Conservation (phyloP, 768 basidiomycete species). For the Phallus indusiatus region DNA sequence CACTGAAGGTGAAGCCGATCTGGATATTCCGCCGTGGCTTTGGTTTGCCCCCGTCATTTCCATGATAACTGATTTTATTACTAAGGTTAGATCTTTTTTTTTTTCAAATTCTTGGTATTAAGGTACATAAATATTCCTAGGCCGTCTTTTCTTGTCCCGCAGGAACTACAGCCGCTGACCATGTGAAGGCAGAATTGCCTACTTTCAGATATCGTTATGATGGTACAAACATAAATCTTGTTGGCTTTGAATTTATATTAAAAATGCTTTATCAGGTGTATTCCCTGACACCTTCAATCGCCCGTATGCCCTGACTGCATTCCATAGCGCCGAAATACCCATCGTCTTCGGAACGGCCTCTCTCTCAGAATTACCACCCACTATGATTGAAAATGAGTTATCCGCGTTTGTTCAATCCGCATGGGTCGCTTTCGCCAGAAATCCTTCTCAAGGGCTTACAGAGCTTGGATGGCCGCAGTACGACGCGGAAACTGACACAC, state of each 20-base stretch:
- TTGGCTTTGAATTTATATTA: no score
- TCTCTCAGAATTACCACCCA: conserved; percentile 3
- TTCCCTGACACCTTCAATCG: neutral
- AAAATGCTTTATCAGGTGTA: neutral
- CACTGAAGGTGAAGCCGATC: neutral
- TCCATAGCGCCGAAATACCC: conserved; percentile 30
- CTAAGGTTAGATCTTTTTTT: no score
- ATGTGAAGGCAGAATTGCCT: neutral
- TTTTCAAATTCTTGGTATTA: no score
- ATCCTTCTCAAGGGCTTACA: conserved; percentile 23
- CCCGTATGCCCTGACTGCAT: conserved; percentile 18
- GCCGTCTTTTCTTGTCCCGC: neutral
- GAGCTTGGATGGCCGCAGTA: conserved; percentile 20
- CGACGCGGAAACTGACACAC: conserved; percentile 24
- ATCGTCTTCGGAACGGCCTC: conserved; percentile 24
- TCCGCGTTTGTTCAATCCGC: conserved; percentile 27
- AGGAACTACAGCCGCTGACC: neutral
- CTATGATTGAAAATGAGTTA: conserved; percentile 20
- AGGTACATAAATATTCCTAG: no score
- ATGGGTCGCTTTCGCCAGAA: conserved; percentile 34
- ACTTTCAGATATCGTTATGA: neutral
- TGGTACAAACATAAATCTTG: neutral
- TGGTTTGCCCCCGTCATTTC: neutral
- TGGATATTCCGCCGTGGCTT: neutral
- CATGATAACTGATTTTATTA: no score